Percentiles rank a stretch among this genome's conserved stretches.
phyloP scores from a whole-genome alignment of 2,329 filamentous ascomycete genomes.

The Talaromyces islandicus region DNA sequence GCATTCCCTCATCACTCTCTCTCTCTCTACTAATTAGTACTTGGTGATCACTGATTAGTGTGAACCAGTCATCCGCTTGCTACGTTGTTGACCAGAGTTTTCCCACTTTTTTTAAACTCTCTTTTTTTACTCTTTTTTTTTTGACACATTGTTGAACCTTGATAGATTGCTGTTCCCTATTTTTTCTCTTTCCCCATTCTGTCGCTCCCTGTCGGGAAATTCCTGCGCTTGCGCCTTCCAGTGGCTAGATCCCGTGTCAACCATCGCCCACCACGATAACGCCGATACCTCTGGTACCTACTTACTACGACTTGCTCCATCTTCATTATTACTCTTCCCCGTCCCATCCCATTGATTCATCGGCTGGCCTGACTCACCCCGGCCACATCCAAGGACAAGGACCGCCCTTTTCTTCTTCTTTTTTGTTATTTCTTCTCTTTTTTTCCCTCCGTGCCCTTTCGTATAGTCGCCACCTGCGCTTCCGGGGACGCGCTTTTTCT shows the following conservation, averaged over 20 bases:
- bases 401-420: neutral
- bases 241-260: neutral
- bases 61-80: no score
- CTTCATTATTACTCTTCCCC: neutral
- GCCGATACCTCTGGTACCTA: neutral
- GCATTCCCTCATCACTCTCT: no score
- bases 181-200: neutral
- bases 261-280: neutral
- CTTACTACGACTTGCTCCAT: neutral
- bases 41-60: no score
- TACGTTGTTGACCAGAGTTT: neutral
- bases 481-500: neutral
- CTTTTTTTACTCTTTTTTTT: neutral
- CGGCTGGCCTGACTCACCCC: neutral
- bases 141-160: no score
- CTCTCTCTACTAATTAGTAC: no score
- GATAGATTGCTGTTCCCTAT: no score
- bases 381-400: neutral
- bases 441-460: neutral
- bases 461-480: neutral
- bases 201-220: conserved; percentile 1
- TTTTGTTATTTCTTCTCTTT: neutral
- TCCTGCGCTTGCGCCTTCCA: neutral
- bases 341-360: neutral
- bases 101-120: neutral